Conservation (phyloP, 2,329 filamentous ascomycete genomes). For the Pseudogymnoascus sp. region DNA sequence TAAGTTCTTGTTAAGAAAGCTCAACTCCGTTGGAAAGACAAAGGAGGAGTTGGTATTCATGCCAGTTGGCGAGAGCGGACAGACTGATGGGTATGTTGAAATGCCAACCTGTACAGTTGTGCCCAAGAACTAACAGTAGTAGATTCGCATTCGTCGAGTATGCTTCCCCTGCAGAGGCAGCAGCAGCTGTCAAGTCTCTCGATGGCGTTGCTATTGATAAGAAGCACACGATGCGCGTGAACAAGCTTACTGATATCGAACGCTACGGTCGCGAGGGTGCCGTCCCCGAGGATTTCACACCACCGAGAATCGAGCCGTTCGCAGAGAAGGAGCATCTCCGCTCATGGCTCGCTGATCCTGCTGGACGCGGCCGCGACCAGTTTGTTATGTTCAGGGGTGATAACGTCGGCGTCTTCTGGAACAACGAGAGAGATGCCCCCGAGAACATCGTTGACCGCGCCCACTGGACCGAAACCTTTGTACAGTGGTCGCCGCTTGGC, state of each 20-base stretch:
- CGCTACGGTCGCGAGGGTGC: slow-evolving; percentile 90
- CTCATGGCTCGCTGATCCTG: slow-evolving; percentile 81
- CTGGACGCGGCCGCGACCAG: slow-evolving; percentile 79
- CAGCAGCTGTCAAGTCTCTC: slow-evolving; percentile 80
- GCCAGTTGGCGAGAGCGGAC: slow-evolving; percentile 81
- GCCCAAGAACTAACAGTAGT: slow-evolving; percentile 17
- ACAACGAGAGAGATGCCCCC: slow-evolving; percentile 86
- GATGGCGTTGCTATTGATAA: slow-evolving; percentile 87
- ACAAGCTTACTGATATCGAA: slow-evolving; percentile 98
- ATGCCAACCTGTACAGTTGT: neutral
- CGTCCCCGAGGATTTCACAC: slow-evolving; percentile 81
- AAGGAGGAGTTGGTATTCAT: slow-evolving; percentile 86
- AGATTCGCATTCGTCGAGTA: slow-evolving; percentile 98
- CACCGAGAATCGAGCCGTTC: slow-evolving; percentile 77
- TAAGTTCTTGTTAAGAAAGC: slow-evolving; percentile 92
- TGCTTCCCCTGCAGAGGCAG: slow-evolving; percentile 79
- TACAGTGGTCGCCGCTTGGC: slow-evolving; percentile 94
- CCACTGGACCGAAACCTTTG: slow-evolving; percentile 96
- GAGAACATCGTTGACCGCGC: slow-evolving; percentile 85
- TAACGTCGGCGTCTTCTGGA: slow-evolving; percentile 93
- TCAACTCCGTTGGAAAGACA: slow-evolving; percentile 77
- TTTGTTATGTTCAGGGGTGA: slow-evolving; percentile 92
- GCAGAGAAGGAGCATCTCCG: slow-evolving; percentile 87
- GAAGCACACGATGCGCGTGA: slow-evolving; percentile 89
- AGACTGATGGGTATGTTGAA: slow-evolving; percentile 68